These are phyloP conservation scores for Pisolithus thermaeus DNA, from an alignment of 1,284 basidiomycete species.

Conservation along the genomic window DNA sequence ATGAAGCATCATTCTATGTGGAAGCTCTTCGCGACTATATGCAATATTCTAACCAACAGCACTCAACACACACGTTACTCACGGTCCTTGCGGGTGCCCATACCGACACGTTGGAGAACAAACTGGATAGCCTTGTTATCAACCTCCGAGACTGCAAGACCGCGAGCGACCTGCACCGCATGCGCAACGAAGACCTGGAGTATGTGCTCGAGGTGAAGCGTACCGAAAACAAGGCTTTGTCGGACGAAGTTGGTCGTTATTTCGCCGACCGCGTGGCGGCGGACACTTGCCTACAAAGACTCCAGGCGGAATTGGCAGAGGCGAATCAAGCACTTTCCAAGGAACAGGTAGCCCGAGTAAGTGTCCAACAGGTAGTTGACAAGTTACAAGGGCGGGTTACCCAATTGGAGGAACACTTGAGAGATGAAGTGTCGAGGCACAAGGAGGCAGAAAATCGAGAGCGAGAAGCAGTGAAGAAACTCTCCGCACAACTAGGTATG, in stretches of 20 bases:
- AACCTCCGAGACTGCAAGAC: constrained; percentile 16
- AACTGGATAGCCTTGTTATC: constrained; percentile 10
- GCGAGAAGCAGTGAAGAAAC: constrained; percentile 40
- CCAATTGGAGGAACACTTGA: constrained; percentile 19
- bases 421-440: constrained; percentile 24
- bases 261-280: constrained; percentile 36
- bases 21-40: constrained; percentile 15
- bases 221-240: constrained; percentile 30
- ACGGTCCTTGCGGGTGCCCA: constrained; percentile 14
- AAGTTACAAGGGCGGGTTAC: constrained; percentile 25
- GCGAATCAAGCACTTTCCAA: constrained; percentile 20
- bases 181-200: constrained; percentile 29
- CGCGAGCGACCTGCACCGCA: constrained; percentile 30
- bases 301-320: constrained; percentile 32
- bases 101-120: constrained; percentile 10
- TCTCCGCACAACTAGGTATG: constrained; percentile 47
- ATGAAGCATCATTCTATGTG: constrained; percentile 34
- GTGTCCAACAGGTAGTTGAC: constrained; percentile 19
- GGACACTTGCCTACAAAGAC: constrained; percentile 32
- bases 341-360: constrained; percentile 16
- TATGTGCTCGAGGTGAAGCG: constrained; percentile 27
- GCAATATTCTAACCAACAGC: not conserved
- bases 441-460: constrained; percentile 43
- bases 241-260: constrained; percentile 34
- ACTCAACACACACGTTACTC: constrained; percentile 9